Evolutionary conservation across 192 early-diverging fungal species (phyloP), one percentile per base, ranked within the genome.

Genomic region (Coemansia sp.): DNA sequence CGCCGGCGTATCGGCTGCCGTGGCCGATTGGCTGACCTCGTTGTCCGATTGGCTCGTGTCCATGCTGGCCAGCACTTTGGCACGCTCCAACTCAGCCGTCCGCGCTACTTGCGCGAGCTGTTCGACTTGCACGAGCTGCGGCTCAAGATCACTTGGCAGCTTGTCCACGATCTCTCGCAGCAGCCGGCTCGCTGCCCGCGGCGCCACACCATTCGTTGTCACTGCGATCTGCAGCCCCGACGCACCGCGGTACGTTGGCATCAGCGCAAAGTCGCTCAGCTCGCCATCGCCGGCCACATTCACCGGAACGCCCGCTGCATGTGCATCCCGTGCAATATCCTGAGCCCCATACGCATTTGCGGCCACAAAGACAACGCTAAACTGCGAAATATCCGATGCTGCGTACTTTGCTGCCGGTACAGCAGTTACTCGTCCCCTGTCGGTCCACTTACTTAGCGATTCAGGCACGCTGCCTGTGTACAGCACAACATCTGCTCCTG

Each of bases 241-340:
- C 23, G 84, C 78, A 51, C 90, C 89, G 39, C 87, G 77, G 59
- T 88, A 85, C 25, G 86, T 88, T 14, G 91, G 88, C 65, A 91
- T 85, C 70, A 94, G 88, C 64, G 82, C 84, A 76, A 94, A 94
- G 66, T 92, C 90, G 73, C 90, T 93, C n/a, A 91, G 70, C 11
- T 86, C 85, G 7, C 79, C 78, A 49, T 84, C 80, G 63, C 92
- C 92, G 0, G 92, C 86, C 11, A 90, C 88, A 60, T 94, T 93
- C 10, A 94, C 83, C 22, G 89, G 89, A 15, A 92, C 87, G 4
- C 87, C 82, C 8, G 59, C 85, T 21, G 87, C 82, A 66, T 60
- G 77, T 23, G 66, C 84, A 21, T 69, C 80, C 51, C 59, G 62
- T 11, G 66, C 70, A 27, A 65, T n/a, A 50, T 22, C 75, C 51